Base-by-base conservation (phyloP, 495 filamentous ascomycete genomes). In the Lasiosphaeriaceae sp. region DNA sequence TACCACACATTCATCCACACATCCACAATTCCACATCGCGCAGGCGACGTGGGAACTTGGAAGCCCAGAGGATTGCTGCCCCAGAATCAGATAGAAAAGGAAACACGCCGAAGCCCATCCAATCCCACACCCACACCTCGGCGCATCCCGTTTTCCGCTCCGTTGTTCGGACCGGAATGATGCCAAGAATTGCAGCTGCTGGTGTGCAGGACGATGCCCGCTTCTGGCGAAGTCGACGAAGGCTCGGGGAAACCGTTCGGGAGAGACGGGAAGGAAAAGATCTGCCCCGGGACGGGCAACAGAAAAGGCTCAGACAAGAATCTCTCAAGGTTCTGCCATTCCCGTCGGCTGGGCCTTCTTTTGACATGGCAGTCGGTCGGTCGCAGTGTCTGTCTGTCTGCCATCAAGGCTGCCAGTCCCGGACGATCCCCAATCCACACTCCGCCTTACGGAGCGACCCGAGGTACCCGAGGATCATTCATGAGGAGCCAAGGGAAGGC, bases 371-470 rank as follows among this genome's bases (percentile, higher is more conserved):
- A n/a, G n/a, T n/a, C n/a, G n/a, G 24, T 22, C 46, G 19, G 46
- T 48, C 46, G 14, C 22, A 22, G 46, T 24, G 23, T 50, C 26
- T 2, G 23, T 17, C 21, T 24, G 24, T 19, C 24, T 26, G 45
- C 43, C 17, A 41, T 31, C 49, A 14, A 23, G 37, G 46, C 26
- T 26, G n/a, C 24, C 24, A 54, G 52, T 34, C 35, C 54, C 62
- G 62, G 62, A 64, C 50, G 49, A 64, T 64, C 62, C 62, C 62
- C 62, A 64, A 64, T 47, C 45, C 51, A 52, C 57, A 47, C 57
- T 59, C 62, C 54, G 61, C 46, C 34, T 50, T 49, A 44, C 54
- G 20, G 37, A 47, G 45, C 45, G 44, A 56, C 41, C 24, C 45
- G 54, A 11, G 26, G 26, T 31, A 31, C 26, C 26, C 26, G 26